These are phyloP conservation scores for Leishmania braziliensis DNA, from an alignment of 208 protist genomes.

Conservation along the genomic window DNA sequence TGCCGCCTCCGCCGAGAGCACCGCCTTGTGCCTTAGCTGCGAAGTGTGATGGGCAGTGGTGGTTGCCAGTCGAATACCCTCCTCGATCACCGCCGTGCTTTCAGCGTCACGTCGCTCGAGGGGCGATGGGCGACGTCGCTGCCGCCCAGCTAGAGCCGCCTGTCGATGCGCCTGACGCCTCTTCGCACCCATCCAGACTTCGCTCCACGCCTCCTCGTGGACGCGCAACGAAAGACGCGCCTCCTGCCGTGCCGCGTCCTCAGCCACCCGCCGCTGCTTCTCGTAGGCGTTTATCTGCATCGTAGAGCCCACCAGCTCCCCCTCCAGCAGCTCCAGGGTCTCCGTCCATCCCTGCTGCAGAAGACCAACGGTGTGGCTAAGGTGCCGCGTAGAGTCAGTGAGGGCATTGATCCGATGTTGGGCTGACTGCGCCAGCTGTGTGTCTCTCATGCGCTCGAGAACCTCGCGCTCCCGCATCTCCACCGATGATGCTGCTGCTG, in stretches of 20 bases:
- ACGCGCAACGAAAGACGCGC: slow-evolving; percentile 6
- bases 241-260: slow-evolving; percentile 21
- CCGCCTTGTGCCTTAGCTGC: slow-evolving; percentile 7
- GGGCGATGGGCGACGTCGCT: not conserved
- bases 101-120: not conserved
- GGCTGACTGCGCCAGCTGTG: slow-evolving; percentile 1
- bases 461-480: not conserved
- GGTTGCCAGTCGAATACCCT: slow-evolving; percentile 5
- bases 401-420: not conserved
- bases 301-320: slow-evolving; percentile 18
- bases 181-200: slow-evolving; percentile 4
- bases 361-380: slow-evolving; percentile 1
- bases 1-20: slow-evolving; percentile 11
- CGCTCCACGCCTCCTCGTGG: slow-evolving; percentile 11
- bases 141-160: not conserved
- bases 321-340: slow-evolving; percentile 27
- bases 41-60: slow-evolving; percentile 7
- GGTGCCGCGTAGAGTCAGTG: not conserved
- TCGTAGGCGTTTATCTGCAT: slow-evolving; percentile 24
- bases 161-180: not conserved
- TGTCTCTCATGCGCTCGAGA: slow-evolving; percentile 17
- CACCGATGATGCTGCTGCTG: not conserved
- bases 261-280: slow-evolving; percentile 15
- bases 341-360: slow-evolving; percentile 20
- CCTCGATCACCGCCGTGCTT: not conserved